Evolutionary conservation across 805 yeast genomes (phyloP).

Genomic region (Hemisphaericaspora nanyangensis): DNA sequence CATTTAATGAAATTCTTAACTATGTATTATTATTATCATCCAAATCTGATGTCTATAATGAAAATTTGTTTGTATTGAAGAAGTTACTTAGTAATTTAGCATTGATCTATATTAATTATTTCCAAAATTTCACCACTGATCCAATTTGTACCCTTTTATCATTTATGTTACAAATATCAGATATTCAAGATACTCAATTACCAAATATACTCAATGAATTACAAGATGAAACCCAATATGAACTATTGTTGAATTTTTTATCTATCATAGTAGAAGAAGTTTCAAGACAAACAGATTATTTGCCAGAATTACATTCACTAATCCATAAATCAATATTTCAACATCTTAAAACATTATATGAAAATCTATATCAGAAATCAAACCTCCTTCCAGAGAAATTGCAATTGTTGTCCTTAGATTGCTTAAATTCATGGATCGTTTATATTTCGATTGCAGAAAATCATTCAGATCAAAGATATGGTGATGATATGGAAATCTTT

Average conservation of each 20-base stretch:
- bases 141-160: slow-evolving; percentile 2
- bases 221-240: slow-evolving; percentile 10
- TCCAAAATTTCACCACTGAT: slow-evolving; percentile 27
- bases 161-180: neutral
- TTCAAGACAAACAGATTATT: slow-evolving; percentile 26
- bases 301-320: slow-evolving; percentile 31
- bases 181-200: neutral
- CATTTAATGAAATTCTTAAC: slow-evolving; percentile 8
- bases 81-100: slow-evolving; percentile 58
- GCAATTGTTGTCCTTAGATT: slow-evolving; percentile 16
- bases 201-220: slow-evolving; percentile 1
- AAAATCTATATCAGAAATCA: slow-evolving; percentile 11
- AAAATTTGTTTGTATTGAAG: slow-evolving; percentile 41
- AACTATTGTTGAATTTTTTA: slow-evolving; percentile 29
- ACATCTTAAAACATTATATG: slow-evolving; percentile 13
- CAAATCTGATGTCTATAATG: neutral
- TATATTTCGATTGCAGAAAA: slow-evolving; percentile 35
- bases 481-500: slow-evolving; percentile 20
- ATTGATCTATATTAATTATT: slow-evolving; percentile 41
- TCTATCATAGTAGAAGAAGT: slow-evolving; percentile 53
- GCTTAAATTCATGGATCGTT: slow-evolving; percentile 34
- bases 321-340: slow-evolving; percentile 35
- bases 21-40: slow-evolving; percentile 3
- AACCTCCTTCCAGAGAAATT: slow-evolving; percentile 6
- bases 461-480: slow-evolving; percentile 29